These are phyloP conservation scores for Candida succiphila DNA, from an alignment of 805 yeast genomes.

Conservation along the genomic window DNA sequence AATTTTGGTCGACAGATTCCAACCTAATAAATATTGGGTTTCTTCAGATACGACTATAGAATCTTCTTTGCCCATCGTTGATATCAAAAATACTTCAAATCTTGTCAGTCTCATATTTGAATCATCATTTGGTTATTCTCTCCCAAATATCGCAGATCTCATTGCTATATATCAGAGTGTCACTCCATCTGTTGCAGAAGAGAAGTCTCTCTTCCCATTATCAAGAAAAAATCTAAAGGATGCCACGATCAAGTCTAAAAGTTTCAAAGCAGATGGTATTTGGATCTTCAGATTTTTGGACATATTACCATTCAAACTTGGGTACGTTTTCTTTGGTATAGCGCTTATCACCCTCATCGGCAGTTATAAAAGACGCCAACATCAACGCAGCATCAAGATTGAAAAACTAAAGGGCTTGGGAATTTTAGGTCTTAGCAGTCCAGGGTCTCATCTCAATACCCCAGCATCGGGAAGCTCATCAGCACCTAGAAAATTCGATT, in stretches of 20 bases:
- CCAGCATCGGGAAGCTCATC: too few relatives aligned
- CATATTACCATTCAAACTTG: not conserved
- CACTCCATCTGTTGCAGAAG: not conserved
- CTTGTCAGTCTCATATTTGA: slow-evolving; percentile 3
- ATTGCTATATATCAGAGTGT: too few relatives aligned
- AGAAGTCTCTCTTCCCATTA: not conserved
- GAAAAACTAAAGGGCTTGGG: not conserved
- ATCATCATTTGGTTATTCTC: not conserved
- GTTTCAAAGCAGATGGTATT: not conserved
- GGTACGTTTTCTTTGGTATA: not conserved
- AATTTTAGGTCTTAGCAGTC: not conserved
- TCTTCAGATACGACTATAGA: slow-evolving; percentile 9
- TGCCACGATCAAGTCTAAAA: not conserved
- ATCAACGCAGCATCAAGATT: not conserved
- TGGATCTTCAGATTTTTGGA: not conserved
- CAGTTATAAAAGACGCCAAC: not conserved
- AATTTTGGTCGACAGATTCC: slow-evolving; percentile 35
- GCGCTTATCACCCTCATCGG: not conserved
- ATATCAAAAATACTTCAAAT: slow-evolving; percentile 4
- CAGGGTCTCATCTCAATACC: too few relatives aligned
- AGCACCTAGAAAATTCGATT: too few relatives aligned
- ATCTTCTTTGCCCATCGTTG: slow-evolving; percentile 5
- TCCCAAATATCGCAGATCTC: not conserved
- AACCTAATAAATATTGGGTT: slow-evolving; percentile 6
- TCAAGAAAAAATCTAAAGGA: too few relatives aligned